Base-by-base conservation (phyloP, 2,329 filamentous ascomycete species). In the Sclerotinia nivalis region DNA sequence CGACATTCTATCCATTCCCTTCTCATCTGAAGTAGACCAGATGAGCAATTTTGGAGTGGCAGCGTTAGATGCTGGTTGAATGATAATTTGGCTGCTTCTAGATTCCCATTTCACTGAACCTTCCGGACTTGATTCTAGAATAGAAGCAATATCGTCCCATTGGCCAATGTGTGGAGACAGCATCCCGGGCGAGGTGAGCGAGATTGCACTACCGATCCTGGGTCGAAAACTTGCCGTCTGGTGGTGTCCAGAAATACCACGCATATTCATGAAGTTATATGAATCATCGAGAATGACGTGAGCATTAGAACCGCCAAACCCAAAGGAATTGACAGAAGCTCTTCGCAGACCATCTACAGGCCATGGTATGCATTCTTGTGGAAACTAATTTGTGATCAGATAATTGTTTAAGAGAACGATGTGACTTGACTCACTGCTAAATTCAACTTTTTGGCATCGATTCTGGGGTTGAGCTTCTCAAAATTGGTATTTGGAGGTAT, bases 271-370 rank as follows among this genome's bases (percentile, higher is more conserved):
- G 22, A 45, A 68, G 15, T 62, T 20, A 40, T 25, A 37, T 9
- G 49, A 49, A 68, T 68, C 69, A 40, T 70, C 56, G 20, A 70
- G 18, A 55, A 64, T 31, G 9, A 49, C 22, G 37, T 71, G 66
- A 10, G 50, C 22, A 66, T 72, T 84, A 20, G 82, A 81, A 22
- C 83, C 83, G 5, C 83, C 82, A 43, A 81, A 83, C 0, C 83
- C 82, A 59, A 84, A 74, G 40, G n/a, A 67, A 31, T 74, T 77
- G 22, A 77, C 60, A 22, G 66, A 70, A 9, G 66, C 64, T 54
- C 73, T 66, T 12, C 72, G 70, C 7, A 66, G 20, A 9, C 67
- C 70, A 43, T 60, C 18, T n/a, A 18, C 6, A 49, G 67, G 67
- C 37, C 66, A 56, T 12, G 34, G 55, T 28, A 15, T 55, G 22